Percentiles rank a stretch among this genome's conserved stretches.
These are phyloP conservation scores for Barnettozyma wickerhamii DNA, from an alignment of 805 yeast species.

Conservation along the genomic window DNA sequence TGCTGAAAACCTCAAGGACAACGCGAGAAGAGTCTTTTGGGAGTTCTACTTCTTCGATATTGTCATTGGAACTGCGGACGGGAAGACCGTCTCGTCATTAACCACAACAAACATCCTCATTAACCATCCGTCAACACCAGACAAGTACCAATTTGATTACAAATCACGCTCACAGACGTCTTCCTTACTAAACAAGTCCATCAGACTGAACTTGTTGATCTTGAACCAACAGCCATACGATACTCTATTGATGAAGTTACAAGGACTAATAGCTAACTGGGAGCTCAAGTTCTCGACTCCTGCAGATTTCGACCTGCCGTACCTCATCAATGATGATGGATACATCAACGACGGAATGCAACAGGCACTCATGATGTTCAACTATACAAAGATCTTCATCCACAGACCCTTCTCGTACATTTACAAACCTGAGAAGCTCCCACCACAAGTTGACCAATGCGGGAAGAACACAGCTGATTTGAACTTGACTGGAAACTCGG, in stretches of 20 bases:
- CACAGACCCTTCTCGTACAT: not conserved
- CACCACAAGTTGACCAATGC: not conserved
- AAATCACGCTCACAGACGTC: not conserved
- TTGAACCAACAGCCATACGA: not conserved
- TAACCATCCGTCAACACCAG: not conserved
- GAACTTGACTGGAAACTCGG: not conserved
- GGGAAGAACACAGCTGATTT: not conserved
- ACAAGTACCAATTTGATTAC: not conserved
- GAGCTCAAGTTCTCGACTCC: not conserved
- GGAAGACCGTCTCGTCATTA: not conserved
- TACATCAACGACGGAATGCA: not conserved
- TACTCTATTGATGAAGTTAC: not conserved
- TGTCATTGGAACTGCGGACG: not conserved
- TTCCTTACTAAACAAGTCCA: not conserved
- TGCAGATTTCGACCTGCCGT: not conserved
- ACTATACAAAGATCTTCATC: not conserved
- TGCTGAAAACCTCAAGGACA: not conserved
- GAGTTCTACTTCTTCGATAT: not conserved
- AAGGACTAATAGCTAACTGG: not conserved
- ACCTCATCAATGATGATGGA: not conserved
- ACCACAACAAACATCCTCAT: not conserved
- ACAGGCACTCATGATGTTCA: not conserved
- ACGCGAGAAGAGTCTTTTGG: not conserved
- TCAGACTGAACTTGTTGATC: not conserved
- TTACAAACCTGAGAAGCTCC: not conserved